Evolutionary conservation across 2,329 filamentous ascomycete genomes (phyloP), one percentile per base, ranked within the genome.

Genomic region (Curvularia hawaiiensis): DNA sequence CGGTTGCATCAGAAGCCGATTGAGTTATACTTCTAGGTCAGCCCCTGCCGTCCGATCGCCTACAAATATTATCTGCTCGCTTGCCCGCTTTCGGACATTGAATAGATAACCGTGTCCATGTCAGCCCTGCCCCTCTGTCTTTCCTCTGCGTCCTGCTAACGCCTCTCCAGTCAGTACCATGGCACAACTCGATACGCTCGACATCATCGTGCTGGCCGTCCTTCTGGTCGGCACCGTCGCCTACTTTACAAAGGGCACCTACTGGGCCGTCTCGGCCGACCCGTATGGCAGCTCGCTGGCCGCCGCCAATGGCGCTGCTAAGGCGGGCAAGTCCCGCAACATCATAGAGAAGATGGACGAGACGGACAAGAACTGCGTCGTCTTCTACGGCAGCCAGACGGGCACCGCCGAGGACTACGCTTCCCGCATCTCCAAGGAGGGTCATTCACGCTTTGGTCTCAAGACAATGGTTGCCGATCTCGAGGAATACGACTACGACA

Each of bases 351-450:
- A 96, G 81, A 90, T 99, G 88, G 91, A 97, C 22, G 92, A 98
- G 81, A 88, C 87, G 11, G 89, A 88, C 78, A 99, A 98, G 83
- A 98, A 99, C 81, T 97, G 94, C 78, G 89, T 99, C 64, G 90
- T 99, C 71, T 97, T 99, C 83, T 99, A 97, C 76, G 95, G 95
- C 66, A 99, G 95, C 31, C 95, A 99, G 81, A 99, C 95, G 20
- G 95, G 95, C 71, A 99, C 95, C 40, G 95, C 95, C 49, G 96
- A 99, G 80, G 95, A 99, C 78, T 99, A 99, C 75, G 96, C 95
- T 65, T 96, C 94, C 12, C 87, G 96, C 69, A 82, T 99, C 68
- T 92, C 95, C 65, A 99, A 99, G 84, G 95, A 99, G 79, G 95
- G 95, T 72, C 94, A 94, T 78, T 96, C 94, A 71, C 87, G 95